These are phyloP conservation scores for Brassica cretica DNA, from an alignment of 345 rosid genomes.

Conservation along the genomic window DNA sequence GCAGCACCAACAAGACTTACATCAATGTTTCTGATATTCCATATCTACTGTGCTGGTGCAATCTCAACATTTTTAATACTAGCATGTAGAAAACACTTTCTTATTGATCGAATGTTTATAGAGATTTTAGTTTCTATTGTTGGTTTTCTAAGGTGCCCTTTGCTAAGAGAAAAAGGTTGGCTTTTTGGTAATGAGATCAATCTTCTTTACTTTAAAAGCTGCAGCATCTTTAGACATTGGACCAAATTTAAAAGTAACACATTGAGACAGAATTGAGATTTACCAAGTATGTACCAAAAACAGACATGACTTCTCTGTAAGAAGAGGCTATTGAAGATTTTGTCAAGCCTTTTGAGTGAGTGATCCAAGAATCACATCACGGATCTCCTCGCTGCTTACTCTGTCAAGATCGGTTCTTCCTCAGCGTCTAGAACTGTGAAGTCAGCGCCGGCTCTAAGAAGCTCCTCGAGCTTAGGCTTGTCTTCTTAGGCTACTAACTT, in stretches of 20 bases:
- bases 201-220: slow-evolving; percentile 21
- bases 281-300: slow-evolving; percentile 5
- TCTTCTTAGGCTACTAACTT: slow-evolving; percentile 78
- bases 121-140: no score
- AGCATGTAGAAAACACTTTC: slow-evolving; percentile 10
- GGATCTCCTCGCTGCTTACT: slow-evolving; percentile 58
- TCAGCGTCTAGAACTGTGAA: slow-evolving; percentile 63
- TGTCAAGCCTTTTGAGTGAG: slow-evolving; percentile 63
- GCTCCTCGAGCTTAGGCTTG: slow-evolving; percentile 78
- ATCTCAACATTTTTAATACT: background rate
- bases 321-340: background rate
- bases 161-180: background rate
- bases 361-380: slow-evolving; percentile 59
- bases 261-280: background rate
- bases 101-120: background rate
- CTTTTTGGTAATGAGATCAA: slow-evolving; percentile 3
- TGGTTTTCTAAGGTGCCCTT: slow-evolving; percentile 2
- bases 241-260: slow-evolving; percentile 21
- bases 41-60: background rate
- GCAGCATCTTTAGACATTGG: slow-evolving; percentile 12
- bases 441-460: slow-evolving; percentile 72
- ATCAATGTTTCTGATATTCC: slow-evolving; percentile 22
- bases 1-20: slow-evolving; percentile 91
- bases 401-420: slow-evolving; percentile 77
- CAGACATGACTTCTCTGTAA: slow-evolving; percentile 6